Percentiles rank a stretch among this genome's conserved stretches.
Conservation (phyloP, 148 eudicot species). For the Spergularia marina region DNA sequence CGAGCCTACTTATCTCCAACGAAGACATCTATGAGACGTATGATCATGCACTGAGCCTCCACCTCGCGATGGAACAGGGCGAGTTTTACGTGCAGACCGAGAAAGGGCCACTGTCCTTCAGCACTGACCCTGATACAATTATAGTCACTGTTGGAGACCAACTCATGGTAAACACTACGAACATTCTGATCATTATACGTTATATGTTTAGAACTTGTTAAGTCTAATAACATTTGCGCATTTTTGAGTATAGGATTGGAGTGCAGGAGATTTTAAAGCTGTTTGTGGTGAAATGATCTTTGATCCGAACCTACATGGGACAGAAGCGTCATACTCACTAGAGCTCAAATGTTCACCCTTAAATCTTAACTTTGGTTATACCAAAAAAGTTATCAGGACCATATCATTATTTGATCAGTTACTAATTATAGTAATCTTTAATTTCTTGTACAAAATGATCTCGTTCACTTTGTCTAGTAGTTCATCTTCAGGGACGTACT, state of each 20-base stretch:
- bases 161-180: constrained; percentile 43
- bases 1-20: constrained; percentile 31
- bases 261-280: constrained; percentile 47
- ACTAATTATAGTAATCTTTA: constrained; percentile 33
- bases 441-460: constrained; percentile 37
- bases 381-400: constrained; percentile 36
- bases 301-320: constrained; percentile 40
- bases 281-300: constrained; percentile 46
- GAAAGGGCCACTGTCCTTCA: constrained; percentile 46
- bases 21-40: constrained; percentile 37
- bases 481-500: constrained; percentile 25
- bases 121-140: constrained; percentile 48
- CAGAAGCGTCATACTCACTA: constrained; percentile 48
- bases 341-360: constrained; percentile 63
- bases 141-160: constrained; percentile 65
- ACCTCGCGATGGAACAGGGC: constrained; percentile 48
- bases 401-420: constrained; percentile 58
- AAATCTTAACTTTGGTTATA: constrained; percentile 39
- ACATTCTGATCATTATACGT: not conserved
- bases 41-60: constrained; percentile 56
- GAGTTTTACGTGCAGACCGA: constrained; percentile 53
- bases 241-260: constrained; percentile 49
- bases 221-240: not conserved
- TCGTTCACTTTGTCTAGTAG: constrained; percentile 25
- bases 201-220: not conserved